These are phyloP conservation scores for Pseudocercospora pini-densiflorae DNA, from an alignment of 2,329 filamentous ascomycete species.

Conservation along the genomic window DNA sequence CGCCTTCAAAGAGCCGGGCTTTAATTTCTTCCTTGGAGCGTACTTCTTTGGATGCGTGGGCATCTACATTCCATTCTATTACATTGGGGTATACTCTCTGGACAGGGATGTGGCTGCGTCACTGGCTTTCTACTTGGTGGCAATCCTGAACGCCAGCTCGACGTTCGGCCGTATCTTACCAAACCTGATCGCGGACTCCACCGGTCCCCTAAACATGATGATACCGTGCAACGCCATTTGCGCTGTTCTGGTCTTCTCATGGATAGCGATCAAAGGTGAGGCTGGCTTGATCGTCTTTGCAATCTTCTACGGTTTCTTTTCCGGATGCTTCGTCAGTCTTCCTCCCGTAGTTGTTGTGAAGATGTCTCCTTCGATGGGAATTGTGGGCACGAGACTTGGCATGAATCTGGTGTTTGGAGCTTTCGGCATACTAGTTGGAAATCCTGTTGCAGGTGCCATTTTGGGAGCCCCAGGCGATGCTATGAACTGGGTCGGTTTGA, in stretches of 20 bases:
- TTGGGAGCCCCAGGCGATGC: slow-evolving; percentile 2
- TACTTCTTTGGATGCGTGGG: slow-evolving; percentile 49
- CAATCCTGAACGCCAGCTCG: slow-evolving; percentile 66
- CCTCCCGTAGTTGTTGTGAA: slow-evolving; percentile 44
- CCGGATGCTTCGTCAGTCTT: slow-evolving; percentile 47
- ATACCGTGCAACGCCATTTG: slow-evolving; percentile 46
- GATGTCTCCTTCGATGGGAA: slow-evolving; percentile 25
- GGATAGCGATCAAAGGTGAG: slow-evolving; percentile 39
- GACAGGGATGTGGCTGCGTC: not conserved
- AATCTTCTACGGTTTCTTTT: slow-evolving; percentile 51
- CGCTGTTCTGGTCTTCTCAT: slow-evolving; percentile 37
- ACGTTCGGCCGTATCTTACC: slow-evolving; percentile 53
- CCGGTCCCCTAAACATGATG: slow-evolving; percentile 49
- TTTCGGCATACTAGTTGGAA: slow-evolving; percentile 33
- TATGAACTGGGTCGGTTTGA: too few species aligned
- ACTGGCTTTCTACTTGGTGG: slow-evolving; percentile 67
- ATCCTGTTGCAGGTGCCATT: slow-evolving; percentile 33
- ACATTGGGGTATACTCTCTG: slow-evolving; percentile 59
- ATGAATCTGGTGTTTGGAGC: slow-evolving; percentile 33
- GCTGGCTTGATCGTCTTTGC: slow-evolving; percentile 45
- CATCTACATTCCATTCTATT: slow-evolving; percentile 57
- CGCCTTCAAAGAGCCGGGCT: slow-evolving; percentile 43
- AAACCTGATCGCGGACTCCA: slow-evolving; percentile 49
- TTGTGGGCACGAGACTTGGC: slow-evolving; percentile 32
- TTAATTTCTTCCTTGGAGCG: slow-evolving; percentile 42